These are phyloP conservation scores for Taiwanofungus camphoratus DNA, from an alignment of 1,284 basidiomycete species.

Conservation along the genomic window DNA sequence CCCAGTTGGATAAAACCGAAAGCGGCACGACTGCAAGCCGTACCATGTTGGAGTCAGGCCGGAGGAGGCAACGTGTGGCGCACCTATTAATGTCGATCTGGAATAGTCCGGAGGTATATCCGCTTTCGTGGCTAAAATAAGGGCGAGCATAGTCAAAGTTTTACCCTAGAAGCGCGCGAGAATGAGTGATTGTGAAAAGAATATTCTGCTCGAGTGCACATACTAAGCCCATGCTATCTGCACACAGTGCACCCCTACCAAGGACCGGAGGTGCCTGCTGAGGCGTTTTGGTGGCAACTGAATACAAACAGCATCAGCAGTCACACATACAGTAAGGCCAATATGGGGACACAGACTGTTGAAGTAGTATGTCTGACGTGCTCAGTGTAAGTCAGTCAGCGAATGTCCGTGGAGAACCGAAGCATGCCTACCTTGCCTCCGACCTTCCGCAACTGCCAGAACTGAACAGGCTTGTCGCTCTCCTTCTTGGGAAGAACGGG, in stretches of 20 bases:
- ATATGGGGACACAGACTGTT: conserved; percentile 44
- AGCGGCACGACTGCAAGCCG: conserved; percentile 68
- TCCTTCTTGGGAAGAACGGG: conserved; percentile 63
- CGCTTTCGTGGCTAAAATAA: conserved; percentile 69
- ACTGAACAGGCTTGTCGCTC: conserved; percentile 74
- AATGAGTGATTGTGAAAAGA: too few species aligned
- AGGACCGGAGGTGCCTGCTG: conserved; percentile 60
- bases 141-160: conserved; percentile 75
- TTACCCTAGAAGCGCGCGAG: conserved; percentile 53
- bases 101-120: conserved; percentile 54
- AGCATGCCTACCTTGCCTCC: conserved; percentile 42
- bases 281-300: conserved; percentile 79
- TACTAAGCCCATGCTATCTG: conserved; percentile 82
- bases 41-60: neutral
- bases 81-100: conserved; percentile 72
- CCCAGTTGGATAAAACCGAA: conserved; percentile 88
- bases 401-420: neutral
- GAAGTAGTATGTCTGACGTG: conserved; percentile 51
- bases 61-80: conserved; percentile 15
- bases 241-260: conserved; percentile 79
- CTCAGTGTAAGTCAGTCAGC: conserved; percentile 5
- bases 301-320: too few species aligned
- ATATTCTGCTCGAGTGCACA: too few species aligned
- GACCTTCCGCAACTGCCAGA: conserved; percentile 70
- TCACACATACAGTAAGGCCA: neutral